These are phyloP conservation scores for Debaryomyces subglobosus DNA, from an alignment of 1,139 yeast genomes.

Conservation along the genomic window DNA sequence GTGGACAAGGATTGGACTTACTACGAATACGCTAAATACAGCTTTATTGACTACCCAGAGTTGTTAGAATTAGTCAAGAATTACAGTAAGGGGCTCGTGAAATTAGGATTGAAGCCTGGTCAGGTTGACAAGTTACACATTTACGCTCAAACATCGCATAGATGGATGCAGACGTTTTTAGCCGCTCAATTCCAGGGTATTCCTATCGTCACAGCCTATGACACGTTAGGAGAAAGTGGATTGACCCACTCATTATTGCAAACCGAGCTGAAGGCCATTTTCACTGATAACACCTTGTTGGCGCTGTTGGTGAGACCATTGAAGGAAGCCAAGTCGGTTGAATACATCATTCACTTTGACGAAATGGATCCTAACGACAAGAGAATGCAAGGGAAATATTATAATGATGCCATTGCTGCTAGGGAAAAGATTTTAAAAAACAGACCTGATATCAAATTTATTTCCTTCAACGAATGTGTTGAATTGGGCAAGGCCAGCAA, in stretches of 20 bases:
- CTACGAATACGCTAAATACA: conserved; percentile 77
- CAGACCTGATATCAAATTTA: conserved; percentile 77
- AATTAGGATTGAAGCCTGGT: conserved; percentile 71
- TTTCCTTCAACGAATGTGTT: conserved; percentile 67
- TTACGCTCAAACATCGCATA: conserved; percentile 81
- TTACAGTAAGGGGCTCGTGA: conserved; percentile 75
- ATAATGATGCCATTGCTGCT: conserved; percentile 58
- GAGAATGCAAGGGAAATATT: conserved; percentile 63
- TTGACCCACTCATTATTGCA: conserved; percentile 82
- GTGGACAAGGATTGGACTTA: conserved; percentile 87
- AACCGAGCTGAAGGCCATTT: conserved; percentile 77
- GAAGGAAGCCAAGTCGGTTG: conserved; percentile 61
- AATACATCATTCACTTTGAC: conserved; percentile 73
- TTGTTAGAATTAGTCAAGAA: conserved; percentile 51
- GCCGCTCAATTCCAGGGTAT: conserved; percentile 78
- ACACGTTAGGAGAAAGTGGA: conserved; percentile 92
- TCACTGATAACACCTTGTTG: conserved; percentile 79
- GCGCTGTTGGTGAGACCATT: conserved; percentile 71
- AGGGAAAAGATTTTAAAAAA: conserved; percentile 57
- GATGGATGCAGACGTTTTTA: conserved; percentile 88
- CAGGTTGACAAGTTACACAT: conserved; percentile 72
- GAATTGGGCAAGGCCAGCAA: conserved; percentile 58
- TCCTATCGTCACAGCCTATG: conserved; percentile 95
- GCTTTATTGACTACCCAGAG: conserved; percentile 64
- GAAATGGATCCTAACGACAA: conserved; percentile 62